Evolutionary conservation across 495 filamentous ascomycete species (phyloP), one percentile per base, ranked within the genome.

Genomic region (Xylaria curta): DNA sequence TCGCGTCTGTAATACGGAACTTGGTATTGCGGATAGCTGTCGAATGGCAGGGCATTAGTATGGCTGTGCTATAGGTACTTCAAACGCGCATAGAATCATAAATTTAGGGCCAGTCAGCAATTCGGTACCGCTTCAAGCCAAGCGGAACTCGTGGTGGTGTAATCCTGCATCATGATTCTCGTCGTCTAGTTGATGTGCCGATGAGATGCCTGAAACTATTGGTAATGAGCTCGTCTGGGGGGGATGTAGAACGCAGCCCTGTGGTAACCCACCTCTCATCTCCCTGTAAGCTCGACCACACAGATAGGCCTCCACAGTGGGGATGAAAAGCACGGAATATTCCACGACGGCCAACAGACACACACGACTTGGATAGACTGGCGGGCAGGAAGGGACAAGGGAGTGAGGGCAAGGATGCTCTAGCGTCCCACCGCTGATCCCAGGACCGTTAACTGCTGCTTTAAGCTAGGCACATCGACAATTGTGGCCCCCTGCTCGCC

Each of bases 11-110:
- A 78, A 99, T 88, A 72, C 92, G 91, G 85, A 98, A 99, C 75
- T 95, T 97, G 77, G 93, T 92, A 82, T 98, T 98, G 68, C 96
- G 94, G 80, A 99, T 98, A 53, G 96, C 92, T 94, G 74, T 75
- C 42, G 68, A 33, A 68, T 44, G 33, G 12, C 15, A 60, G 63
- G 74, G 74, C 71, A 76, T 76, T 72, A 74, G 69, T 72, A 47
- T 64, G 47, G 46, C 21, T 40, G n/a, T 49, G 42, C 65, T 69
- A 47, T 54, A 64, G 58, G 33, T 42, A 59, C 38, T 33, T 68
- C 59, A 58, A 62, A 61, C 46, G 70, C 46, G 70, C 53, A 44
- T 12, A 46, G 19, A 54, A 67, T 54, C 31, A 56, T 44, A 26
- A 67, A 17, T 31, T 54, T 54, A 36, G 49, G 49, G 24, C 17